Base-by-base conservation (phyloP, 2,329 filamentous ascomycete species). In the Beauveria sp. region DNA sequence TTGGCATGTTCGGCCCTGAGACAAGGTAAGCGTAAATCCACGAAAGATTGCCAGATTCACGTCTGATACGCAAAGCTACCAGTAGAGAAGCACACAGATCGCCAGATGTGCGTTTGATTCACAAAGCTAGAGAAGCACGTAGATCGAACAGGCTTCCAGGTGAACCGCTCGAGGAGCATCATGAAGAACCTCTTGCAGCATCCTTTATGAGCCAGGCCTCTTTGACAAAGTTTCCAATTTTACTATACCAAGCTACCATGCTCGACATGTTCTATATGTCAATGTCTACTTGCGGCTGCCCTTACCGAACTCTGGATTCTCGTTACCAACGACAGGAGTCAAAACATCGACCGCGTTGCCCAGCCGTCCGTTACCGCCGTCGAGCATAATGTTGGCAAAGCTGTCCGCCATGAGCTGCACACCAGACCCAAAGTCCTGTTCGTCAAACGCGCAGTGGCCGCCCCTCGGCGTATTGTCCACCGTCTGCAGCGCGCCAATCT, bases 381-480 rank as follows among this genome's bases (percentile, higher is more conserved):
- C 54, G 37, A 80, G 79, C 71, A 85, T 78, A 18, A 85, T 74
- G 59, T 77, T 78, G 3, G 75, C 74, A 68, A 78, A 85, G 64
- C 77, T 81, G 34, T 79, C 72, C 9, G 79, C 72, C 72, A 85
- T 78, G n/a, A 82, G 72, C 72, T 85, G 82, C 37, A 85, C 78
- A 12, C 83, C 82, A n/a, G 73, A 77, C 10, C 79, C 77, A 64
- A 85, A 85, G 10, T 71, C 79, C 66, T 78, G 64, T 14, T 73
- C 79, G 67, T 85, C 83, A 62, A 85, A 85, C 57, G 76, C 81
- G 71, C 83, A 85, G 69, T 85, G 83, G 0, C 82, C 82, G 43
- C 81, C 82, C 24, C 74, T 70, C 2, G 82, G 82, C 3, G 77
- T 76, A 64, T 82, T 84, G 64, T 85, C 79, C 1, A 82, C 80